A percentile compares a stretch with the other conserved stretches of the same genome.
These are phyloP conservation scores for Colletotrichum euphorbiae DNA, from an alignment of 2,329 filamentous ascomycete species.

Conservation along the genomic window DNA sequence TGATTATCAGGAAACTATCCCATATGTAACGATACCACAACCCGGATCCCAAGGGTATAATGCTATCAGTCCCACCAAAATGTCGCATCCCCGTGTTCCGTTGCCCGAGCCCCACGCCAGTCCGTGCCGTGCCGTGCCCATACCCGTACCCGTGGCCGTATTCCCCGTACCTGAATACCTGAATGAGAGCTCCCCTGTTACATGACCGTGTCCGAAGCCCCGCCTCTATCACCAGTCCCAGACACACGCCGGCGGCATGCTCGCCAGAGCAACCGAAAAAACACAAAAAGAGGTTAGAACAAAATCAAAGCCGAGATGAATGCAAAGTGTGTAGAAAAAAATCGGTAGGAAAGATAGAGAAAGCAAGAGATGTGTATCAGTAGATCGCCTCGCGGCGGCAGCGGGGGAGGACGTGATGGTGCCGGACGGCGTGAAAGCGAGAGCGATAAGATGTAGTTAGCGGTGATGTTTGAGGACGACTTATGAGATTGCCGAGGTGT, in stretches of 20 bases:
- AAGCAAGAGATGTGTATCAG: neutral
- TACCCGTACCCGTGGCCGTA: slow-evolving; percentile 7
- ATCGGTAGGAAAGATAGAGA: neutral
- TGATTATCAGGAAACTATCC: slow-evolving; percentile 41
- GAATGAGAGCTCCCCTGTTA: neutral
- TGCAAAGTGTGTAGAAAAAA: slow-evolving; percentile 10
- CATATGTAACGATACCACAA: slow-evolving; percentile 35
- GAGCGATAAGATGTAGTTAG: neutral
- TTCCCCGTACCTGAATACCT: neutral
- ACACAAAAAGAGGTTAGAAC: too few relatives aligned
- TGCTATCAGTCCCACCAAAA: slow-evolving; percentile 40
- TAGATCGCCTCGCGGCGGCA: neutral
- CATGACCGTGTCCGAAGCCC: slow-evolving; percentile 12
- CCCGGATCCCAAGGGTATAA: slow-evolving; percentile 39
- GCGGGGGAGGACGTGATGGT: too few relatives aligned
- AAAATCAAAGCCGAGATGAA: slow-evolving; percentile 17
- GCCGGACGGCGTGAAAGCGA: neutral
- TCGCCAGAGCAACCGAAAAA: slow-evolving; percentile 11
- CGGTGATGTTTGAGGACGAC: neutral
- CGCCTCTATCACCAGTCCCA: slow-evolving; percentile 5
- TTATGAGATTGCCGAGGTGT: slow-evolving; percentile 34
- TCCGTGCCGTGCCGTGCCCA: slow-evolving; percentile 2
- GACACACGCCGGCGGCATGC: slow-evolving; percentile 16
- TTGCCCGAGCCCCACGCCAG: slow-evolving; percentile 7
- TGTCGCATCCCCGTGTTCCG: slow-evolving; percentile 22